Base-by-base conservation (phyloP, 169 alveolate species). In the Cryptosporidium sp. region DNA sequence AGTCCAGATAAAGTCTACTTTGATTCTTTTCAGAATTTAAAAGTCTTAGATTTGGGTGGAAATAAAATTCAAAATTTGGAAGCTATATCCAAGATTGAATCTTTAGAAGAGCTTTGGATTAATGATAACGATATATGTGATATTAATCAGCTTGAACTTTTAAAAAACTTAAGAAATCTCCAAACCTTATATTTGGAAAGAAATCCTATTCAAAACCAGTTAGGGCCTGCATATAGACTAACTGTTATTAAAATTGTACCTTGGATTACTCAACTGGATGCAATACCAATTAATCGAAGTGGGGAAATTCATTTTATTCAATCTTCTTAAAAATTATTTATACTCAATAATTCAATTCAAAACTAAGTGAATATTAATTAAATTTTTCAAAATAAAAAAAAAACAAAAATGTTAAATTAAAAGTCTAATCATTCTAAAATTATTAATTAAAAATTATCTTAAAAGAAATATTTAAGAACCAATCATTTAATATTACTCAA, bases 81-180 rank as follows among this genome's bases (percentile, higher is more conserved):
- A 16, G 70, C 70, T 16, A 84, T 87, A 42, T 92, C 93, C 14
- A 75, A 86, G n/a, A 93, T 93, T 65, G 68, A 68, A 23, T 72
- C 92, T 18, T 7, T 94, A 52, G 96, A 93, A 72, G 97, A 94
- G 61, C 71, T 94, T 29, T 94, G 97, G 97, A 75, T 94, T 31
- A 94, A 94, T 80, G 94, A 94, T 60, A 94, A 94, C 48, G 52
- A 42, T 6, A 91, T 94, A 4, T 92, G 84, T n/a, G 91, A 85
- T 45, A 84, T 92, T 53, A 70, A 85, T 1, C 94, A 94, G 71
- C 65, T 94, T 45, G 84, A 80, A 71, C 85, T 86, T 23, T 62
- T 94, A 53, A 70, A 48, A 6, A 65, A 56, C 23, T 91, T 93
- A 70, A 80, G 65, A 53, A 86, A 86, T 37, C 93, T 94, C 37